Evolutionary conservation across 495 filamentous ascomycete genomes (phyloP), one percentile per base, ranked within the genome.

Genomic region (Penicillium nucicola): DNA sequence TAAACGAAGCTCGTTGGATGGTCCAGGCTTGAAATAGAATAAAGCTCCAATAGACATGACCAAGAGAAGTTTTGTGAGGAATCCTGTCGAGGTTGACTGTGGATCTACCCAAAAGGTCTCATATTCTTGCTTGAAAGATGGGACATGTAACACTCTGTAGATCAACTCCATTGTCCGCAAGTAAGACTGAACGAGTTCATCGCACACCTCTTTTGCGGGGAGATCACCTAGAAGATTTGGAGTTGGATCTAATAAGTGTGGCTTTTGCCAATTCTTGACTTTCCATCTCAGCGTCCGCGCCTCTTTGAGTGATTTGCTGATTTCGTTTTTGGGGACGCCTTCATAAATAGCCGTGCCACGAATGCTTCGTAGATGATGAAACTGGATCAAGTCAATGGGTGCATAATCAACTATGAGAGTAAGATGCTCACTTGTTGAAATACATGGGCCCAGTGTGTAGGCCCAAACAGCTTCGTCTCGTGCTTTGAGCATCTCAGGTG

Each of bases 91-190:
- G 60, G 25, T 55, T 5, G 49, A 56, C 17, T 68, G 61, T 2
- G 69, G 66, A 6, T 70, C 20, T 10, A 56, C 55, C 79, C 75
- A 80, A 46, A 68, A 76, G 20, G 36, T 51, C 12, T 66, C 60
- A 53, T 80, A 82, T 28, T 77, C 74, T 12, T 63, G 48, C 14
- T 66, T 74, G 47, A 88, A 84, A 0, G 68, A 66, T 1, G 80
- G 78, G n/a, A 79, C 54, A 50, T 84, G 80, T 8, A 84, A 28
- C 8, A 87, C 73, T 15, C 82, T 72, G 47, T 83, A 69, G 42
- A 79, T 63, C 9, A 53, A 40, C 38, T 79, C 78, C 13, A 75
- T 62, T 1, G 75, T 55, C 22, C 69, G 69, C 2, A 71, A 57
- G 33, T 75, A 65, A 0, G 70, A 67, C 0, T 61, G 61, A 1